phyloP scores from a whole-genome alignment of 208 protist genomes.

The Borovskyia barvae region DNA sequence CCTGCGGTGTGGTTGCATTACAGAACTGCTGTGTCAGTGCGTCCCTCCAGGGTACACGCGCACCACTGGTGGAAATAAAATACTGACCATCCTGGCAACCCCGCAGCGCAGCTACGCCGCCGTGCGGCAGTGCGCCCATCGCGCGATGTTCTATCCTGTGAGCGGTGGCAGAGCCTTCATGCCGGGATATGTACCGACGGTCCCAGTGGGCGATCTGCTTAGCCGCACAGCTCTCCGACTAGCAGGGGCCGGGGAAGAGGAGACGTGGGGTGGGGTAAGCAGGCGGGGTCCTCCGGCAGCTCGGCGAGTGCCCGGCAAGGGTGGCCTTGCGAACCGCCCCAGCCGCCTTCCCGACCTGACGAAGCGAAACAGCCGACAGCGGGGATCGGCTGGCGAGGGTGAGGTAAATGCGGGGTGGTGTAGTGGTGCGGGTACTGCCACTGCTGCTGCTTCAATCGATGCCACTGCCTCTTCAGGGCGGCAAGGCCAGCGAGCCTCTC shows the following conservation, averaged over 20 bases:
- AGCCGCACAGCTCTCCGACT: slow-evolving; percentile 21
- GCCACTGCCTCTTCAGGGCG: neutral
- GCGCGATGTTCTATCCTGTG: slow-evolving; percentile 51
- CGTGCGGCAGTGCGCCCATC: slow-evolving; percentile 42
- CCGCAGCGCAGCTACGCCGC: slow-evolving; percentile 70
- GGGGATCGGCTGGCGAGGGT: too few relatives aligned
- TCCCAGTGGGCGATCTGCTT: slow-evolving; percentile 52
- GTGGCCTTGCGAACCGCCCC: too few relatives aligned
- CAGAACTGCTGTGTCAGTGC: slow-evolving; percentile 43
- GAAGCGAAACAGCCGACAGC: too few relatives aligned
- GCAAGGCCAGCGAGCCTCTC: neutral
- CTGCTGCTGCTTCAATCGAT: too few relatives aligned
- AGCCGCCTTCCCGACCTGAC: too few relatives aligned
- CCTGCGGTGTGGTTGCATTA: slow-evolving; percentile 19
- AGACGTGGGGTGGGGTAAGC: neutral
- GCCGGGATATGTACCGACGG: slow-evolving; percentile 49
- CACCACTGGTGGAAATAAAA: slow-evolving; percentile 45
- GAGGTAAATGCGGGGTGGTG: too few relatives aligned
- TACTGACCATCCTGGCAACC: slow-evolving; percentile 69
- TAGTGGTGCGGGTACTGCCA: too few relatives aligned
- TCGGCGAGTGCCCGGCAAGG: too few relatives aligned
- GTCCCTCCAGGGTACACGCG: slow-evolving; percentile 17
- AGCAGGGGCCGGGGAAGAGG: neutral
- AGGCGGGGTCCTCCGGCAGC: too few relatives aligned
- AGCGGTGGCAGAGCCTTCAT: slow-evolving; percentile 49